Conservation (phyloP, 495 filamentous ascomycete species). For the Penicillium malachiteum region DNA sequence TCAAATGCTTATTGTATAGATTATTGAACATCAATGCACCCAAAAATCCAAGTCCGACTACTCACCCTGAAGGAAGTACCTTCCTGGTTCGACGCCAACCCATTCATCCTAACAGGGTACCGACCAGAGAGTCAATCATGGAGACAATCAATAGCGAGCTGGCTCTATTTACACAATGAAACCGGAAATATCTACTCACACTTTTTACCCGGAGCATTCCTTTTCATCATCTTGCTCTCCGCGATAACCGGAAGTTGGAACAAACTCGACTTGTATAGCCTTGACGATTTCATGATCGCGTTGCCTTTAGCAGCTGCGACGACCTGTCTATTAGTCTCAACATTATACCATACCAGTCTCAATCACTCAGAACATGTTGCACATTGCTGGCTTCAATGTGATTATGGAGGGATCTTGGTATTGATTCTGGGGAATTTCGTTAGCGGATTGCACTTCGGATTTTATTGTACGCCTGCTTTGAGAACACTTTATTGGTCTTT, state of each 20-base stretch:
- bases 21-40: too few species aligned
- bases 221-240: conserved; percentile 8
- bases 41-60: not conserved
- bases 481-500: conserved; percentile 19
- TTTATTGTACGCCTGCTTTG: conserved; percentile 18
- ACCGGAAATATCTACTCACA: conserved; percentile 33
- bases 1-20: too few species aligned
- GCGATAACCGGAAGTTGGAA: not conserved
- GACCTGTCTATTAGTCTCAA: conserved; percentile 14
- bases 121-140: conserved; percentile 36
- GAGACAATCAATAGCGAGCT: conserved; percentile 27
- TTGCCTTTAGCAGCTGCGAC: conserved; percentile 13
- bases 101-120: conserved; percentile 35
- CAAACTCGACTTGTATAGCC: not conserved
- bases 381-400: conserved; percentile 12
- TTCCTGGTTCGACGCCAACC: conserved; percentile 37
- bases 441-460: conserved; percentile 24
- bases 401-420: conserved; percentile 21
- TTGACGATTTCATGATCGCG: conserved; percentile 12
- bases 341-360: conserved; percentile 20
- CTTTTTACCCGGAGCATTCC: conserved; percentile 21
- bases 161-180: conserved; percentile 32
- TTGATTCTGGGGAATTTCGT: conserved; percentile 24
- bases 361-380: conserved; percentile 15
- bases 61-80: conserved; percentile 11